A percentile compares a stretch with the other conserved stretches of the same genome.
Conservation (phyloP, 164 flowering plant genomes). For the Magnolia kwangsiensis region DNA sequence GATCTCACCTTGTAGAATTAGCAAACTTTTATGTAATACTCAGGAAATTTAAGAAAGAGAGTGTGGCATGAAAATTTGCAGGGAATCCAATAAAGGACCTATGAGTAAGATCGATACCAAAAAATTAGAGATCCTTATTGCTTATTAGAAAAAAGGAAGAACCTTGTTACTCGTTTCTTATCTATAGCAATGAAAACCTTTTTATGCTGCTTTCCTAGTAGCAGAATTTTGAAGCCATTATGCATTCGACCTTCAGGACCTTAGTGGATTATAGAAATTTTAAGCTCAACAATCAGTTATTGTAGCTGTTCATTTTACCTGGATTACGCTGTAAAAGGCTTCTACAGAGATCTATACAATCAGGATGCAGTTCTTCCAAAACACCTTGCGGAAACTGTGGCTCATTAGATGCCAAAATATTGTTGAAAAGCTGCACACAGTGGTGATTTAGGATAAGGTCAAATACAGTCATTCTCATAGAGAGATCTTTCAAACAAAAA, state of each 20-base stretch:
- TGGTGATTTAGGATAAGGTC: not conserved
- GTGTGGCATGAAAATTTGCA: no score
- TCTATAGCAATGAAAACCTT: no score
- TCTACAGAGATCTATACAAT: constrained; percentile 51
- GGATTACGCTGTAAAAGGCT: constrained; percentile 57
- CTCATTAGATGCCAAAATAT: constrained; percentile 41
- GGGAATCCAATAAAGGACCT: no score
- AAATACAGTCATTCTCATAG: constrained; percentile 1
- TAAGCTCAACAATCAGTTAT: not conserved
- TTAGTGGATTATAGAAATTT: not conserved
- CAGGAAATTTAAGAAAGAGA: no score
- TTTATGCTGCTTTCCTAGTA: no score
- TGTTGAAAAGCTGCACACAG: constrained; percentile 51
- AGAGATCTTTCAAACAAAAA: not conserved
- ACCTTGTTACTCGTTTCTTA: no score
- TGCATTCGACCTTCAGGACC: not conserved
- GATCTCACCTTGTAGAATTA: no score
- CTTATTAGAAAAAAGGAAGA: no score
- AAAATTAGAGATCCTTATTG: no score
- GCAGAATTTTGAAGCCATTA: no score
- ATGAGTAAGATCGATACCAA: no score
- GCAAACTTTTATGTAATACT: no score
- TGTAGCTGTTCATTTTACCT: constrained; percentile 22
- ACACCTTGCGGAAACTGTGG: constrained; percentile 47
- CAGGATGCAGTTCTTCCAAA: constrained; percentile 40